A percentile compares a stretch with the other conserved stretches of the same genome.
phyloP scores from a whole-genome alignment of 768 basidiomycete genomes.

The Nevesoporus exiguus region DNA sequence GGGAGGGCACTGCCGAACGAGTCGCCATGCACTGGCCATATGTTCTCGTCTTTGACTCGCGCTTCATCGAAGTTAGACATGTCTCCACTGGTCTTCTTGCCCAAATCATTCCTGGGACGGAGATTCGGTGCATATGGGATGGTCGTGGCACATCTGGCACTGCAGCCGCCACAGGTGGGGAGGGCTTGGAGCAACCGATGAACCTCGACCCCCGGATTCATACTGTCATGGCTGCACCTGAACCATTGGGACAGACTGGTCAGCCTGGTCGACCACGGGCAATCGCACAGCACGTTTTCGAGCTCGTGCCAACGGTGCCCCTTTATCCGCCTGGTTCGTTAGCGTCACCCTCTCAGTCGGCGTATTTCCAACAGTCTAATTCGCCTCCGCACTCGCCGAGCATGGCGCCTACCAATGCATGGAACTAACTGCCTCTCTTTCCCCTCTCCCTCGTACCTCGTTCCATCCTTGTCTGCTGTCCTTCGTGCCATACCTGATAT shows the following conservation, averaged over 20 bases:
- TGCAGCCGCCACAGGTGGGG: conserved; percentile 24
- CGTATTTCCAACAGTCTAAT: conserved; percentile 50
- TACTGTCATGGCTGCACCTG: conserved; percentile 71
- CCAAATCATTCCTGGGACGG: conserved; percentile 79
- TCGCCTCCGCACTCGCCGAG: conserved; percentile 58
- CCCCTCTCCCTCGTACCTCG: not conserved
- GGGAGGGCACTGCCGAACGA: conserved; percentile 89
- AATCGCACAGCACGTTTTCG: conserved; percentile 70
- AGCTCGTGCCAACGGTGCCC: conserved; percentile 52
- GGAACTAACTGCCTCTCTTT: conserved; percentile 14
- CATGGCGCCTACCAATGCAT: conserved; percentile 27
- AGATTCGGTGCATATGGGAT: conserved; percentile 88
- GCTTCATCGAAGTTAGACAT: conserved; percentile 89
- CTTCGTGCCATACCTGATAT: no score
- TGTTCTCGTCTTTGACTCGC: conserved; percentile 80
- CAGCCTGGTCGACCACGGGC: conserved; percentile 42
- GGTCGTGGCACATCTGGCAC: conserved; percentile 50
- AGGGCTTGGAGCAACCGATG: conserved; percentile 41
- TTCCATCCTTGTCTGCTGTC: no score
- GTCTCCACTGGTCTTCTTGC: conserved; percentile 74
- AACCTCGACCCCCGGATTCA: conserved; percentile 82
- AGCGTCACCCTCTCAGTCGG: conserved; percentile 50
- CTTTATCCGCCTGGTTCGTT: conserved; percentile 42
- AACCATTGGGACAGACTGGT: conserved; percentile 36
- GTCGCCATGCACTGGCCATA: conserved; percentile 90